A percentile compares a stretch with the other conserved stretches of the same genome.
These are phyloP conservation scores for Pseudomicrostroma phylloplanum DNA, from an alignment of 1,284 basidiomycete species.

Conservation along the genomic window DNA sequence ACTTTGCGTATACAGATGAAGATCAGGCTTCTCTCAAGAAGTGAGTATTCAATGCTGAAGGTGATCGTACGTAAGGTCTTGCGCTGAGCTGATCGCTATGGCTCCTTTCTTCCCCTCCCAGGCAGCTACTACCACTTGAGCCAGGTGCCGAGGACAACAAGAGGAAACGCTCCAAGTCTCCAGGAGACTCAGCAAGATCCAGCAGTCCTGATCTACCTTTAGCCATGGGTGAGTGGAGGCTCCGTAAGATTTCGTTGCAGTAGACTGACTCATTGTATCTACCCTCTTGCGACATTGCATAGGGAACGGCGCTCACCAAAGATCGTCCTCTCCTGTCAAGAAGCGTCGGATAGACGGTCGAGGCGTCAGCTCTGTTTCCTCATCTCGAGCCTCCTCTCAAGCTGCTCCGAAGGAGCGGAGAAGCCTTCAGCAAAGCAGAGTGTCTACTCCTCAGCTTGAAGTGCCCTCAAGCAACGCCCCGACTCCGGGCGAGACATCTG, in stretches of 20 bases:
- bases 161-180: slow-evolving; percentile 13
- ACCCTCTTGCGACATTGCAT: background rate
- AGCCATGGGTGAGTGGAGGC: background rate
- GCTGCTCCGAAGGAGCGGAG: background rate
- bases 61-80: no score
- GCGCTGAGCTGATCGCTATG: no score
- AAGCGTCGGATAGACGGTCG: slow-evolving; percentile 8
- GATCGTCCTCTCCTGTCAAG: slow-evolving; percentile 4
- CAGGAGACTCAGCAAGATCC: slow-evolving; percentile 4
- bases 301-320: background rate
- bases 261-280: background rate
- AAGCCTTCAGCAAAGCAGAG: background rate
- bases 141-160: slow-evolving; percentile 7
- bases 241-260: background rate
- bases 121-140: background rate
- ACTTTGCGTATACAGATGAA: slow-evolving; percentile 68
- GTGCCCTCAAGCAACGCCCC: no score
- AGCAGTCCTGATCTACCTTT: slow-evolving; percentile 1
- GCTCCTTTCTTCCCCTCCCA: background rate
- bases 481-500: no score
- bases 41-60: slow-evolving; percentile 49
- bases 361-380: slow-evolving; percentile 10
- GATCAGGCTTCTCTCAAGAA: slow-evolving; percentile 66
- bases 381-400: background rate
- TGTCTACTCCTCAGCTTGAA: no score